phyloP scores from a whole-genome alignment of 2,329 filamentous ascomycete genomes.

The Chaetomium sp. region DNA sequence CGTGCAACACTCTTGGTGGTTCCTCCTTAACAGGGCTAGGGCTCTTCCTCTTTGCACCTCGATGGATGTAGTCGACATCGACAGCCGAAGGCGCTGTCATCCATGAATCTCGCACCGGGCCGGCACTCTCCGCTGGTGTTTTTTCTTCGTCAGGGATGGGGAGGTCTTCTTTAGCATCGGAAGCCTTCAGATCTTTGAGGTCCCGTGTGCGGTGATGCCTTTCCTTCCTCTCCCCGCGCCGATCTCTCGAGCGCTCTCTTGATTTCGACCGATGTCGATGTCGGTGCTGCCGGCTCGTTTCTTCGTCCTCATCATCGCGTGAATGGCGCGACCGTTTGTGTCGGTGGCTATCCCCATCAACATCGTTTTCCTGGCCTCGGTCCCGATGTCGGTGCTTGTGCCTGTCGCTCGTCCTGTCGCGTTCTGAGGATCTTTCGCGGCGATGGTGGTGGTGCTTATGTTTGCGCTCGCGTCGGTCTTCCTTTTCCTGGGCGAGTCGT shows the following conservation, averaged over 20 bases:
- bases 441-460: slow-evolving; percentile 27
- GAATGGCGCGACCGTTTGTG: slow-evolving; percentile 59
- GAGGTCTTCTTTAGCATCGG: slow-evolving; percentile 45
- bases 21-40: slow-evolving; percentile 51
- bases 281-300: slow-evolving; percentile 16
- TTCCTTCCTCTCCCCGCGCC: slow-evolving; percentile 20
- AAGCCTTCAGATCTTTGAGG: slow-evolving; percentile 35
- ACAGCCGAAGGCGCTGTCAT: slow-evolving; percentile 84
- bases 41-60: slow-evolving; percentile 49
- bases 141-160: slow-evolving; percentile 47
- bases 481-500: slow-evolving; percentile 22
- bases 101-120: slow-evolving; percentile 74
- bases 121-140: slow-evolving; percentile 26
- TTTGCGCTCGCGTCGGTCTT: slow-evolving; percentile 26
- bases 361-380: slow-evolving; percentile 29
- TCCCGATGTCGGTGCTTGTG: slow-evolving; percentile 27
- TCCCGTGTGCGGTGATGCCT: slow-evolving; percentile 28
- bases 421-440: slow-evolving; percentile 26
- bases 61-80: slow-evolving; percentile 76
- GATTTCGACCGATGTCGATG: slow-evolving; percentile 43
- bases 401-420: slow-evolving; percentile 12
- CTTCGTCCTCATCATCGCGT: slow-evolving; percentile 39
- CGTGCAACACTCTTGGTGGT: slow-evolving; percentile 66
- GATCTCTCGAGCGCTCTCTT: slow-evolving; percentile 22
- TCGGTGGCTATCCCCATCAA: slow-evolving; percentile 48